phyloP scores from a whole-genome alignment of 2,329 filamentous ascomycete species.

The Amylocarpus encephaloides region DNA sequence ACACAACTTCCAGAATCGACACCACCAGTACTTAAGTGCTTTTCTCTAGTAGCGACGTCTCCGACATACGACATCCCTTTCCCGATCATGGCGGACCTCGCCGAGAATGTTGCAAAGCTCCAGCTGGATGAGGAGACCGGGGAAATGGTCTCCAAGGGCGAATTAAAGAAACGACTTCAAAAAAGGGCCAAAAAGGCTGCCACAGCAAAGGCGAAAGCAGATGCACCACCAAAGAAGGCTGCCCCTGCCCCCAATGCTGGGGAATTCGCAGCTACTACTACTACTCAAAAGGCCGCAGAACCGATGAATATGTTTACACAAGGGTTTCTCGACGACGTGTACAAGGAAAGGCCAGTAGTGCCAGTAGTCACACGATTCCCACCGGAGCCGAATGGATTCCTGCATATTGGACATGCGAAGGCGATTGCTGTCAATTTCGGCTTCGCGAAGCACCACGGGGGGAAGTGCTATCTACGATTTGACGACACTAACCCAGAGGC shows the following conservation, averaged over 20 bases:
- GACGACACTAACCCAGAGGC: conserved; percentile 95
- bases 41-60: background rate
- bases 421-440: conserved; percentile 96
- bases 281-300: conserved; percentile 5
- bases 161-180: conserved; percentile 54
- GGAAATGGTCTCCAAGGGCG: conserved; percentile 59
- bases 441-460: conserved; percentile 79
- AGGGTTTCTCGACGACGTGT: conserved; percentile 69
- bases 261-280: conserved; percentile 6
- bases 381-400: conserved; percentile 85
- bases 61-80: background rate
- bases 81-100: conserved; percentile 42
- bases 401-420: conserved; percentile 92
- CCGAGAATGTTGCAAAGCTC: conserved; percentile 46
- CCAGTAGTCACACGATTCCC: conserved; percentile 68
- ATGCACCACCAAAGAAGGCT: conserved; percentile 33
- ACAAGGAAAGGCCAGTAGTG: conserved; percentile 57
- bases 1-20: background rate
- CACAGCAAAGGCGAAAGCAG: conserved; percentile 45
- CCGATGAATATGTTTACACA: conserved; percentile 62
- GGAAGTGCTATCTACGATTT: conserved; percentile 67
- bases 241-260: conserved; percentile 27
- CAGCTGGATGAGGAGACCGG: conserved; percentile 57
- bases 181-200: conserved; percentile 54
- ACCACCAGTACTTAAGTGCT: background rate